phyloP scores from a whole-genome alignment of 2,329 filamentous ascomycete species.

The Colletotrichum spinosum region DNA sequence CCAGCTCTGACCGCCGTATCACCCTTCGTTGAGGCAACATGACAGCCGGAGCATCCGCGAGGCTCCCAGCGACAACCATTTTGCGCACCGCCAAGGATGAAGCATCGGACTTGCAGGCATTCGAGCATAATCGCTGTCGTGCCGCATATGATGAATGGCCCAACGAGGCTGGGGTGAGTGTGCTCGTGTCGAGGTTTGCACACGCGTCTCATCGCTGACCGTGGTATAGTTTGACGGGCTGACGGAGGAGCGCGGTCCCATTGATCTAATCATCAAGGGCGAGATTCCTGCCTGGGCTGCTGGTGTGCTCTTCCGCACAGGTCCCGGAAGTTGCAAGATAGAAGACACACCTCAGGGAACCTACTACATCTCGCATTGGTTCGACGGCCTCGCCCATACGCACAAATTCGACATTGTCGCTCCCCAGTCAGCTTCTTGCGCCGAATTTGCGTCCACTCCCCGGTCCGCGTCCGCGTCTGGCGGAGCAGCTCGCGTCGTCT shows the following conservation, averaged over 20 bases:
- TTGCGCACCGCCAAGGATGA: conserved; percentile 33
- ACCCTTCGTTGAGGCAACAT: neutral
- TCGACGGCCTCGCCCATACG: conserved; percentile 79
- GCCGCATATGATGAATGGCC: conserved; percentile 57
- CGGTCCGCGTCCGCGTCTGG: conserved; percentile 32
- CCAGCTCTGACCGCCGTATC: no score
- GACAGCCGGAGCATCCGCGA: conserved; percentile 2
- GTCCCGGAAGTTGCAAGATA: conserved; percentile 74
- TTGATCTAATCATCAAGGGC: conserved; percentile 73
- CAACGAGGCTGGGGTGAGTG: conserved; percentile 58
- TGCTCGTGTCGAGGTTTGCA: neutral
- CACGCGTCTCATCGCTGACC: neutral
- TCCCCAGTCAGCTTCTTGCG: conserved; percentile 6
- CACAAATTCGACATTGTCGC: conserved; percentile 78
- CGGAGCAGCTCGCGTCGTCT: conserved; percentile 63
- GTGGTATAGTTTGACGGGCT: conserved; percentile 71
- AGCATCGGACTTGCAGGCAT: conserved; percentile 24
- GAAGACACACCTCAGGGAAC: conserved; percentile 68
- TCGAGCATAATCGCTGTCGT: conserved; percentile 32
- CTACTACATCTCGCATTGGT: conserved; percentile 79
- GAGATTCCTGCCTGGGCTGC: conserved; percentile 77
- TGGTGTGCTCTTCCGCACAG: conserved; percentile 79
- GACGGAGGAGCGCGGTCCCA: conserved; percentile 73
- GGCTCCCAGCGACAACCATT: conserved; percentile 20
- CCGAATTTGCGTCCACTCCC: no score